Evolutionary conservation across 768 basidiomycete species (phyloP).

Genomic region (Strobilomyces echinocephalus): DNA sequence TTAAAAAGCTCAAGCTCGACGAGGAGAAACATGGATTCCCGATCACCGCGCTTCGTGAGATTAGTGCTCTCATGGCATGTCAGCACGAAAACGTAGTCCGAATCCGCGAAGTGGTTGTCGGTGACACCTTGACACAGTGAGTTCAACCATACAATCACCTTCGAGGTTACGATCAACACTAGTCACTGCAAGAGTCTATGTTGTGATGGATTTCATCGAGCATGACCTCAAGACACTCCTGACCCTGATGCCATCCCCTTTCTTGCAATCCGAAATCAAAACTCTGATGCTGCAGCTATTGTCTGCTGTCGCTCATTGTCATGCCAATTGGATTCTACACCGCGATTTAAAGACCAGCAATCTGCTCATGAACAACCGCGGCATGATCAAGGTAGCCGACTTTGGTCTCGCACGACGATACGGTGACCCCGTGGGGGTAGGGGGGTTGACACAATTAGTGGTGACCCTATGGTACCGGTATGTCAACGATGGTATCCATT

Average conservation of each 20-base stretch:
- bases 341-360: slow-evolving; percentile 98
- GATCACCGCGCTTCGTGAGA: slow-evolving; percentile 91
- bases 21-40: slow-evolving; percentile 99
- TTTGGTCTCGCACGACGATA: slow-evolving; percentile 95
- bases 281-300: slow-evolving; percentile 91
- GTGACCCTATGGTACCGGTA: slow-evolving; percentile 99
- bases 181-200: slow-evolving; percentile 71
- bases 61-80: slow-evolving; percentile 94
- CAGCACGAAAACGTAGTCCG: slow-evolving; percentile 94
- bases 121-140: slow-evolving; percentile 97
- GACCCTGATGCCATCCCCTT: slow-evolving; percentile 92
- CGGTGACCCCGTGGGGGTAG: slow-evolving; percentile 92
- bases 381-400: slow-evolving; percentile 97
- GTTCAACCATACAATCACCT: slow-evolving; percentile 35
- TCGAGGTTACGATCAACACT: slow-evolving; percentile 7
- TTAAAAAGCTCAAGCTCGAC: slow-evolving; percentile 97
- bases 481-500: slow-evolving; percentile 24
- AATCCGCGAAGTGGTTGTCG: slow-evolving; percentile 96
- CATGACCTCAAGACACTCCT: slow-evolving; percentile 97
- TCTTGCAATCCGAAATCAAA: slow-evolving; percentile 97
- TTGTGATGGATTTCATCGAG: slow-evolving; percentile 99
- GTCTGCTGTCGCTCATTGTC: slow-evolving; percentile 90
- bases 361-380: slow-evolving; percentile 97
- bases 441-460: slow-evolving; percentile 97
- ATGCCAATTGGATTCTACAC: slow-evolving; percentile 96